Percentiles rank a stretch among this genome's conserved stretches.
These are phyloP conservation scores for Panaeolus papilionaceus DNA, from an alignment of 768 basidiomycete species.

Conservation along the genomic window DNA sequence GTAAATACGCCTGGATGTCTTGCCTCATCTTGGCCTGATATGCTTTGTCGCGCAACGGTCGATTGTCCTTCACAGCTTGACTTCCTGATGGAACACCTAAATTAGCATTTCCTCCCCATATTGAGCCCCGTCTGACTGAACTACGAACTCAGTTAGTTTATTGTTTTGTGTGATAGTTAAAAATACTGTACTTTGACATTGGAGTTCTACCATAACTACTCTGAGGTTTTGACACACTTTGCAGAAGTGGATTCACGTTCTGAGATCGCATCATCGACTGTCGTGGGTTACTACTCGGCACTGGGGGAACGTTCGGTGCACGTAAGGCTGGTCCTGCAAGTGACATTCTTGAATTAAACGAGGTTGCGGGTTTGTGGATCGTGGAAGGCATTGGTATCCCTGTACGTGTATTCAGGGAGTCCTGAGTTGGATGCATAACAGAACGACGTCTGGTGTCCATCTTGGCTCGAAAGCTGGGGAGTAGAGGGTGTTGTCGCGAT, in stretches of 20 bases:
- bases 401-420: slow-evolving; percentile 61
- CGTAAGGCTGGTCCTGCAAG: slow-evolving; percentile 79
- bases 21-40: slow-evolving; percentile 81
- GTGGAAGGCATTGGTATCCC: slow-evolving; percentile 79
- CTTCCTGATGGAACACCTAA: slow-evolving; percentile 55
- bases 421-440: slow-evolving; percentile 59
- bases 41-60: slow-evolving; percentile 77
- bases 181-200: slow-evolving; percentile 60
- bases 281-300: slow-evolving; percentile 60
- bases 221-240: slow-evolving; percentile 65
- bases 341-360: slow-evolving; percentile 66
- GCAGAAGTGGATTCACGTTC: slow-evolving; percentile 68
- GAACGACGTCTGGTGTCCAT: slow-evolving; percentile 63
- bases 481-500: not conserved
- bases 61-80: slow-evolving; percentile 71
- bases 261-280: slow-evolving; percentile 76
- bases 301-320: slow-evolving; percentile 48
- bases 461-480: slow-evolving; percentile 25
- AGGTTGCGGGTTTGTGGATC: slow-evolving; percentile 67
- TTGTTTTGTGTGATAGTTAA: slow-evolving; percentile 1
- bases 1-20: slow-evolving; percentile 75
- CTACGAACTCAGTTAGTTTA: slow-evolving; percentile 35
- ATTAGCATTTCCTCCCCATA: slow-evolving; percentile 64
- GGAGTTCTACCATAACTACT: slow-evolving; percentile 75
- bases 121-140: slow-evolving; percentile 78